These are phyloP conservation scores for Solanum chmielewskii DNA, from an alignment of 257 asterid genomes.

Conservation along the genomic window DNA sequence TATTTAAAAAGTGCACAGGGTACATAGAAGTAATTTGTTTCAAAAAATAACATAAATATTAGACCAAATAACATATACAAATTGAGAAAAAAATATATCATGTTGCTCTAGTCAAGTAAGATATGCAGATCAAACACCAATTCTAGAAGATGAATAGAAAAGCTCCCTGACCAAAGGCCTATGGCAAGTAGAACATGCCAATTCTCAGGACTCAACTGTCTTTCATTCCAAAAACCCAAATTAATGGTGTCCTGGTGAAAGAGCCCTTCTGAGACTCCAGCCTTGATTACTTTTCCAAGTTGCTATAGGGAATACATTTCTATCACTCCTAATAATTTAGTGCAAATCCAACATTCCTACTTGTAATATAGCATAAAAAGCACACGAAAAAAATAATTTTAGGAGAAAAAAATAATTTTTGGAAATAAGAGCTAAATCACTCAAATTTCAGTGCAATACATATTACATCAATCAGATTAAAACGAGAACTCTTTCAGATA, in stretches of 20 bases:
- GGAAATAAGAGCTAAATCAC: background rate
- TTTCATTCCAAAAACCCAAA: slow-evolving; percentile 41
- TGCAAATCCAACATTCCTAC: slow-evolving; percentile 5
- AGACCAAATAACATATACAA: background rate
- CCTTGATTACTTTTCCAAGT: slow-evolving; percentile 44
- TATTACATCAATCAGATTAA: background rate
- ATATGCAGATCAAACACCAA: slow-evolving; percentile 1
- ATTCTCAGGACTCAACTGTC: slow-evolving; percentile 66
- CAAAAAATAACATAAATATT: background rate
- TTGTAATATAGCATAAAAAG: background rate
- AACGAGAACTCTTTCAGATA: no score
- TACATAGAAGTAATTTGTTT: background rate
- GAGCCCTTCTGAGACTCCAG: slow-evolving; percentile 85
- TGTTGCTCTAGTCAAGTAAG: background rate
- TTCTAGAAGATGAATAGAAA: slow-evolving; percentile 28
- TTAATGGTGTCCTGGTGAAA: slow-evolving; percentile 10
- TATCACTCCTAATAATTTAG: slow-evolving; percentile 13
- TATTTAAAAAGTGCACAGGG: no score
- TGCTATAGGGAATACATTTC: slow-evolving; percentile 33
- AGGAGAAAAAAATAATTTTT: background rate
- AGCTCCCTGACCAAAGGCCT: slow-evolving; percentile 92
- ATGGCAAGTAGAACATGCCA: slow-evolving; percentile 60
- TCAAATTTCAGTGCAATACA: background rate
- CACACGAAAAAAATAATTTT: background rate
- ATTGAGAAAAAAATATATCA: background rate